A percentile compares a stretch with the other conserved stretches of the same genome.
These are phyloP conservation scores for Tolypocladium tundrense DNA, from an alignment of 2,329 filamentous ascomycete genomes.

Conservation along the genomic window DNA sequence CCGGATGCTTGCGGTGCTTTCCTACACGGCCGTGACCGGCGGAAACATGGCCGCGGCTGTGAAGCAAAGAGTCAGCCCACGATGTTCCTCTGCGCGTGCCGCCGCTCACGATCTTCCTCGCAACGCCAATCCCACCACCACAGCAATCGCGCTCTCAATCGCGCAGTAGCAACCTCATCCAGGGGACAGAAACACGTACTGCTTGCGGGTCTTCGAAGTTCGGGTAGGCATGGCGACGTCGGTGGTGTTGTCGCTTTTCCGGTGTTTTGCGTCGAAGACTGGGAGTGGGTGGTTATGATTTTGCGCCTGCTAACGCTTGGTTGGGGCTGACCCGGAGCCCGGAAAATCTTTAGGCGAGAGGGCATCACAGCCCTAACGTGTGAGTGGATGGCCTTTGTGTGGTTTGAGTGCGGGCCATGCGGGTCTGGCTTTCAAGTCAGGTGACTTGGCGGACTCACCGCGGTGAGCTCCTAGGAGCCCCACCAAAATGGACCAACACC, in stretches of 20 bases:
- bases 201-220: constrained; percentile 68
- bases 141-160: background rate
- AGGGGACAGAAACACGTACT: constrained; percentile 41
- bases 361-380: constrained; percentile 30
- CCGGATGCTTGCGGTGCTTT: constrained; percentile 92
- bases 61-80: constrained; percentile 13
- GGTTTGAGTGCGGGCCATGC: constrained; percentile 2
- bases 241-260: constrained; percentile 34
- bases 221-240: constrained; percentile 61
- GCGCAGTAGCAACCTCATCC: constrained; percentile 4
- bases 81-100: background rate
- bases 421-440: constrained; percentile 10
- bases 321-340: constrained; percentile 12
- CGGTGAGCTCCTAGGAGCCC: constrained; percentile 10
- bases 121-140: background rate
- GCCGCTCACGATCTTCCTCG: background rate
- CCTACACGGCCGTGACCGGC: constrained; percentile 97
- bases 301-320: constrained; percentile 22
- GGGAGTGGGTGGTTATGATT: constrained; percentile 27
- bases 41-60: constrained; percentile 91
- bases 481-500: constrained; percentile 5
- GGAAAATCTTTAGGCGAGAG: constrained; percentile 28
- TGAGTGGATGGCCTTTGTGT: constrained; percentile 3
- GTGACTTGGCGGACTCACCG: constrained; percentile 16
- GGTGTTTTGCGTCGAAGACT: constrained; percentile 23